phyloP scores from a whole-genome alignment of 495 filamentous ascomycete genomes.

The Neurospora sp. region DNA sequence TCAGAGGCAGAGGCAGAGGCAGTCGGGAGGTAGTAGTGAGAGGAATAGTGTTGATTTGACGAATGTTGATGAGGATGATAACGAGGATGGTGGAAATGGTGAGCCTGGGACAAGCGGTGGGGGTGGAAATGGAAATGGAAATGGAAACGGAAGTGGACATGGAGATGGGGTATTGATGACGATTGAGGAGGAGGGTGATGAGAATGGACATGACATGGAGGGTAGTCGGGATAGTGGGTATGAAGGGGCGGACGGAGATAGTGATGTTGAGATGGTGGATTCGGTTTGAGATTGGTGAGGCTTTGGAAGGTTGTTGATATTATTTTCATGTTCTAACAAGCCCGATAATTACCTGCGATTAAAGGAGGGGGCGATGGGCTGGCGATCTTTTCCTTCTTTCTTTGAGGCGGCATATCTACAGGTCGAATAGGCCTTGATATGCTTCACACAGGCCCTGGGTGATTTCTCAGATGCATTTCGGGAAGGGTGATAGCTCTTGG shows the following conservation, averaged over 20 bases:
- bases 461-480: not conserved
- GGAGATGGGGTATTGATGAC: not conserved
- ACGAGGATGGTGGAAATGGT: not conserved
- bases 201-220: not conserved
- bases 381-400: not conserved
- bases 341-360: not conserved
- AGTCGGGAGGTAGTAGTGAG: not conserved
- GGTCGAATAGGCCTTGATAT: not conserved
- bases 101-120: not conserved
- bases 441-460: not conserved
- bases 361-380: not conserved
- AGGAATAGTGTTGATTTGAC: not conserved
- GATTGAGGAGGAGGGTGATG: not conserved
- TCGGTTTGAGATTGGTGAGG: not conserved
- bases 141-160: not conserved
- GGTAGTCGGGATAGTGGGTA: not conserved
- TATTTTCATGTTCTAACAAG: not conserved
- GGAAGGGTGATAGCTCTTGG: not conserved
- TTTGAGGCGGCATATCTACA: too few relatives aligned
- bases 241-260: not conserved
- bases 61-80: not conserved
- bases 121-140: not conserved
- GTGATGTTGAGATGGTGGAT: not conserved
- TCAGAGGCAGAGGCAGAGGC: not conserved
- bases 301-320: not conserved